These are phyloP conservation scores for Stentor roeselii DNA, from an alignment of 73 alveolate genomes.

Conservation along the genomic window DNA sequence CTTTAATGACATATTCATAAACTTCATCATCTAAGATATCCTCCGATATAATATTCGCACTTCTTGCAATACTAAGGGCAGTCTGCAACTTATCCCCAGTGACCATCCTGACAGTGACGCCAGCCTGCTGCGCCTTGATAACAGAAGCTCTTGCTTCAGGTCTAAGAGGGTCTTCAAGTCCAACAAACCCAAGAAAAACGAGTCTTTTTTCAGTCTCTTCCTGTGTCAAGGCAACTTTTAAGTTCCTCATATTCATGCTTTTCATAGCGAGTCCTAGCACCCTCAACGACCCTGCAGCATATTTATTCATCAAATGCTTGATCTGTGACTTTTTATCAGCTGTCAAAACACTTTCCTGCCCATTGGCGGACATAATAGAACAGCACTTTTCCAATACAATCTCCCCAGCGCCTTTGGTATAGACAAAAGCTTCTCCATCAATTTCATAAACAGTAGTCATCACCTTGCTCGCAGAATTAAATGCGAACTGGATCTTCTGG, in stretches of 20 bases:
- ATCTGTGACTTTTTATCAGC: constrained; percentile 43
- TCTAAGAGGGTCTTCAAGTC: constrained; percentile 87
- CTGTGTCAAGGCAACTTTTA: constrained; percentile 58
- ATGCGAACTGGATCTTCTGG: constrained; percentile 14
- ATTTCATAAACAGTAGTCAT: constrained; percentile 43
- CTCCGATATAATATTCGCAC: constrained; percentile 53
- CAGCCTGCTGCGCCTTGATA: constrained; percentile 71
- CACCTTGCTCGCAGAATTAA: constrained; percentile 39
- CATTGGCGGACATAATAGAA: constrained; percentile 54
- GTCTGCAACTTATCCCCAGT: constrained; percentile 94
- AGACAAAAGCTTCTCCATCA: constrained; percentile 55
- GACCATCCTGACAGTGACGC: constrained; percentile 92
- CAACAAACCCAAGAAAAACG: constrained; percentile 66
- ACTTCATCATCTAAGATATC: constrained; percentile 37
- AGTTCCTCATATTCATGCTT: background rate
- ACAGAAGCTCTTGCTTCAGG: constrained; percentile 85
- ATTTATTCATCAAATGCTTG: constrained; percentile 57
- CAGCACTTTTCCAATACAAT: constrained; percentile 64
- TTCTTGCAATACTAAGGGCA: constrained; percentile 88
- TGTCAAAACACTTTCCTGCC: constrained; percentile 44
- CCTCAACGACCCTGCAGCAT: constrained; percentile 67
- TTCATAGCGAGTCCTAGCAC: constrained; percentile 66
- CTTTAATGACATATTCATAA: constrained; percentile 42
- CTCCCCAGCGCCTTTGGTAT: constrained; percentile 93
- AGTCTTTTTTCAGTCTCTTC: constrained; percentile 58